Evolutionary conservation across 495 filamentous ascomycete species (phyloP).

Genomic region (Corynascus novoguineensis): DNA sequence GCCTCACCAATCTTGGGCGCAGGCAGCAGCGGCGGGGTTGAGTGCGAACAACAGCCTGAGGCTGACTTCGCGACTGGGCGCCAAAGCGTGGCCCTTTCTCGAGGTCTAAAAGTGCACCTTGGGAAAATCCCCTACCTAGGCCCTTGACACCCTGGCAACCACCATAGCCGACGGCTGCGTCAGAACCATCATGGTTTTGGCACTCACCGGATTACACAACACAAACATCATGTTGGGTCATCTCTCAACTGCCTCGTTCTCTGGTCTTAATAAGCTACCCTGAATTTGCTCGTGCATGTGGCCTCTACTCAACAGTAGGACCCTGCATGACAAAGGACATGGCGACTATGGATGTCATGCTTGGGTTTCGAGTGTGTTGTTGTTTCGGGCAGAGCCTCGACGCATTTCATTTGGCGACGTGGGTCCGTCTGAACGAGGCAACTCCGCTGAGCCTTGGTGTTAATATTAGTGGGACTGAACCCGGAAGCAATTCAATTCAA

Average conservation of each 20-base stretch:
- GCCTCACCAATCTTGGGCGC: not conserved
- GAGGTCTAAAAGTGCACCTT: not conserved
- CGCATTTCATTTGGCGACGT: not conserved
- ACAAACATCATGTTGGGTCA: not conserved
- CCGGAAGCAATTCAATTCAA: too few species aligned
- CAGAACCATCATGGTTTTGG: not conserved
- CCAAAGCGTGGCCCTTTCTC: not conserved
- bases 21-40: conserved; percentile 15
- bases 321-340: not conserved
- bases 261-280: not conserved
- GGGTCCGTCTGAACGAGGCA: not conserved
- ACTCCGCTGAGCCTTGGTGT: not conserved
- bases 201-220: not conserved
- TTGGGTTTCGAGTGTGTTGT: not conserved
- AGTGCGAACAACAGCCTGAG: not conserved
- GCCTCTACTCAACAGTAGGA: not conserved
- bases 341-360: not conserved
- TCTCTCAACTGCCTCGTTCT: not conserved
- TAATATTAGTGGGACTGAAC: too few species aligned
- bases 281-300: not conserved
- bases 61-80: not conserved
- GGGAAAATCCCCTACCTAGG: too few species aligned
- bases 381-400: too few species aligned
- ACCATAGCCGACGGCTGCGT: too few species aligned
- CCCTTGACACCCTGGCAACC: too few species aligned